Evolutionary conservation across 2,329 filamentous ascomycete species (phyloP), one percentile per base, ranked within the genome.

Genomic region (Neofusicoccum sp.): DNA sequence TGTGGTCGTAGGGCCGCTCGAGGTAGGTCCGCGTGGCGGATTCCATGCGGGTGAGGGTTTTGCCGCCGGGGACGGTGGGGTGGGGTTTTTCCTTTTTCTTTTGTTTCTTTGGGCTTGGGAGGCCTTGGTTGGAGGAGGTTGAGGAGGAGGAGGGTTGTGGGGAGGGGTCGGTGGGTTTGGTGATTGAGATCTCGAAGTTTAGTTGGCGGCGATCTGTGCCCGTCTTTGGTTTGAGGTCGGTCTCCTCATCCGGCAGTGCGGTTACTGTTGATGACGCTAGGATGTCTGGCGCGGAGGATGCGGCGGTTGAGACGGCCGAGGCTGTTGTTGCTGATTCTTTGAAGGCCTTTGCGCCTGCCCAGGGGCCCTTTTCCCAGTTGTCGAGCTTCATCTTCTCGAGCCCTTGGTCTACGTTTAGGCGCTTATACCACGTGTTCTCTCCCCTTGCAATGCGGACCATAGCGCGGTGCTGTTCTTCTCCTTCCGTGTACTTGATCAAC

Each of bases 401-500:
- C 0, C 81, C 80, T 33, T 74, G 70, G 28, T 76, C 73, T 31
- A 82, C 80, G 61, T 83, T 82, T 3, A 83, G 67, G 1, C 81
- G 75, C 67, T 83, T 83, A 67, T 82, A 83, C 80, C 80, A 83
- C 1, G 78, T 78, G 63, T 82, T 73, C 66, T 83, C 79, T 45
- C 80, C 80, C 41, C 74, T 75, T 1, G 80, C 80, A 31, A 80
- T 77, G 29, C 76, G 73, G 8, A 78, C 72, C 79, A 82, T 82
- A 60, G 76, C 76, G 43, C 79, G 74, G 65, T 83, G 81, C 62
- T 78, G 74, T 47, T 78, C 75, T 66, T 83, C 81, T 39, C 80
- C 80, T 67, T 82, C 80, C 4, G 81, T 83, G 69, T 82, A 83
- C 64, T 82, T 83, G 73, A 83, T 81, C 56, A 83, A 68, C 28